Percentiles rank a stretch among this genome's conserved stretches.
Conservation (phyloP, 495 filamentous ascomycete genomes). For the Sphaerosporella brunnea region DNA sequence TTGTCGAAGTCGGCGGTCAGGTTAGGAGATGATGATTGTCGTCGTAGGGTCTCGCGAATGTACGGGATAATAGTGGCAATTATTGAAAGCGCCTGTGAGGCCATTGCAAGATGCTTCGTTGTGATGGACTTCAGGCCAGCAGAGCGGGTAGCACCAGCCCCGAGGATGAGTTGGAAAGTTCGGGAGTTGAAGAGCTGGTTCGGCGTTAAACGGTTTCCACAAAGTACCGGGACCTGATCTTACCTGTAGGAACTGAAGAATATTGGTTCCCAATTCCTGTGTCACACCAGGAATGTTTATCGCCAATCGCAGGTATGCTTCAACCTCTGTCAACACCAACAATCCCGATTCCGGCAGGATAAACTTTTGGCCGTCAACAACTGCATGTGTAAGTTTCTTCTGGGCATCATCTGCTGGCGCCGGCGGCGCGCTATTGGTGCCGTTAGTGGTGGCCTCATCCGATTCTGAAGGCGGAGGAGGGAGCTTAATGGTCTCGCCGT, state of each 20-base stretch:
- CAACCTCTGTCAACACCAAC: constrained; percentile 60
- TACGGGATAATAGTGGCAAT: constrained; percentile 76
- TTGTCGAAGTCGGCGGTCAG: constrained; percentile 86
- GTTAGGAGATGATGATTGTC: constrained; percentile 43
- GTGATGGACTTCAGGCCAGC: constrained; percentile 93
- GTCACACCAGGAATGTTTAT: constrained; percentile 75
- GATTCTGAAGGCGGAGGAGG: background rate
- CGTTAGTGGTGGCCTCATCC: constrained; percentile 6
- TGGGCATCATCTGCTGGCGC: constrained; percentile 3
- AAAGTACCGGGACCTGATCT: background rate
- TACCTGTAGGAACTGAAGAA: constrained; percentile 35
- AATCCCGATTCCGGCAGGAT: constrained; percentile 70
- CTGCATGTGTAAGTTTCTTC: constrained; percentile 33
- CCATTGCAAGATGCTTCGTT: constrained; percentile 83
- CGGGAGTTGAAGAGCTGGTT: constrained; percentile 86
- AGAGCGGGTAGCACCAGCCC: constrained; percentile 76
- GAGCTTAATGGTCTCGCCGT: constrained; percentile 19
- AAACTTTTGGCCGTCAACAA: constrained; percentile 70
- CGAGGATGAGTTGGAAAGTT: constrained; percentile 82
- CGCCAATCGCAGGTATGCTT: constrained; percentile 64
- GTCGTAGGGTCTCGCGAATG: constrained; percentile 73
- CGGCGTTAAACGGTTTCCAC: too few relatives aligned
- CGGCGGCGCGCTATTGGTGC: constrained; percentile 18
- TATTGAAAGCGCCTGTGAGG: constrained; percentile 77
- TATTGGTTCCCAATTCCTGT: constrained; percentile 53